phyloP scores from a whole-genome alignment of 1,284 basidiomycete genomes.

The Veloboletus limbatus region DNA sequence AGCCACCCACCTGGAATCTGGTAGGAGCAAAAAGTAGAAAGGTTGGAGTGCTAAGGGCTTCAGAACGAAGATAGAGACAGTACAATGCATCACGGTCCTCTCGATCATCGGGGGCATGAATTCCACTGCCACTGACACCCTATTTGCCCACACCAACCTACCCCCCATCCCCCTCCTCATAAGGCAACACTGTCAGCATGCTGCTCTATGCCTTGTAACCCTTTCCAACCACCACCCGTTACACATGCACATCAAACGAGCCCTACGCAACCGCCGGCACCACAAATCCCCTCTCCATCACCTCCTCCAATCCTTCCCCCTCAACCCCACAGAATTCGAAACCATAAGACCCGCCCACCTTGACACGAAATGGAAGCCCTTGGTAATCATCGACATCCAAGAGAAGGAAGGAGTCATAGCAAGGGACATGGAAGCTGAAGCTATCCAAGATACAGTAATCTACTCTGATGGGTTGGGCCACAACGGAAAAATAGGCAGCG shows the following conservation, averaged over 20 bases:
- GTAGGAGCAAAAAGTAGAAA: not conserved
- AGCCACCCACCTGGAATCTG: not conserved
- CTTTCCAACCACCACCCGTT: conserved; percentile 13
- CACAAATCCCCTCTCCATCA: conserved; percentile 12
- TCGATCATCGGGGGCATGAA: conserved; percentile 23
- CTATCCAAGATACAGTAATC: conserved; percentile 1
- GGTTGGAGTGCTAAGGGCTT: conserved; percentile 9
- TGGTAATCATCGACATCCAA: not conserved
- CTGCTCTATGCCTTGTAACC: conserved; percentile 5
- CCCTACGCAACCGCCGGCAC: not conserved
- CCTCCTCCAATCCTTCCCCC: conserved; percentile 1
- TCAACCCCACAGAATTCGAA: conserved; percentile 5
- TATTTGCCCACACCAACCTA: conserved; percentile 21
- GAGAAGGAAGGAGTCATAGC: conserved; percentile 7
- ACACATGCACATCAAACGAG: not conserved
- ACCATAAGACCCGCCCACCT: conserved; percentile 3
- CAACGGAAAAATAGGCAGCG: conserved; percentile 16
- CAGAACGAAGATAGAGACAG: conserved; percentile 3
- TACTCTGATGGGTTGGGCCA: conserved; percentile 20
- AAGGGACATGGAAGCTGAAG: not conserved
- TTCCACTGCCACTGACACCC: conserved; percentile 18
- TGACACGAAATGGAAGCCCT: conserved; percentile 1
- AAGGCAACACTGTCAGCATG: conserved; percentile 10
- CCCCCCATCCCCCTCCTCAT: conserved; percentile 17
- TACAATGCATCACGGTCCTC: conserved; percentile 18